Conservation (phyloP, 176 grass and related monocot genomes). For the Echinochloa phyllopogon region DNA sequence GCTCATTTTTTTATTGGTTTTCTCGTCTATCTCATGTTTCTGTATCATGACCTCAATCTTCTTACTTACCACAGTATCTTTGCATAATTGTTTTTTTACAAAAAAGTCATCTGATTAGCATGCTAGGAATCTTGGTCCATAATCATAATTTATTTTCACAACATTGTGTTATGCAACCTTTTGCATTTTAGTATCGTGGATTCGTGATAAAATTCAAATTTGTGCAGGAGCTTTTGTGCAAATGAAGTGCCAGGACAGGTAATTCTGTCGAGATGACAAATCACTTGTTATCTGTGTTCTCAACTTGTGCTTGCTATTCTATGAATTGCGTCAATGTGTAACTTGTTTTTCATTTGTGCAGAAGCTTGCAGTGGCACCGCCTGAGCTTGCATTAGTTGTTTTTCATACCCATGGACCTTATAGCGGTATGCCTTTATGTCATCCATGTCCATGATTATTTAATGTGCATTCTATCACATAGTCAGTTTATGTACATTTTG, state of each 20-base stretch:
- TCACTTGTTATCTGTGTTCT: constrained; percentile 27
- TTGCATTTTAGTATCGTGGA: constrained; percentile 31
- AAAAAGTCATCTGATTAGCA: constrained; percentile 6
- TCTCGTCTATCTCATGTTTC: not conserved
- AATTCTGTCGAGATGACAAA: constrained; percentile 15
- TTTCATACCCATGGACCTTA: constrained; percentile 83
- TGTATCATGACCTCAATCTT: constrained; percentile 1
- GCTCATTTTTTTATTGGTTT: too few species aligned
- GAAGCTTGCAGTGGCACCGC: constrained; percentile 57
- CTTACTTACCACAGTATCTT: not conserved
- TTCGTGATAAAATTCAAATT: constrained; percentile 34
- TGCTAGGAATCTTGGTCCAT: not conserved
- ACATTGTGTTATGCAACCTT: constrained; percentile 9
- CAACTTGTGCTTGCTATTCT: constrained; percentile 18
- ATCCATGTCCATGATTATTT: constrained; percentile 16
- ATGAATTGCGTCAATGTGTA: constrained; percentile 15
- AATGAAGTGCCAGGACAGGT: constrained; percentile 74
- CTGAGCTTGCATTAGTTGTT: constrained; percentile 83
- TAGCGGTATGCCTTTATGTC: constrained; percentile 55
- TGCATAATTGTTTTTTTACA: not conserved
- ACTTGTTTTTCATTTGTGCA: constrained; percentile 44
- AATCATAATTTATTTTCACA: constrained; percentile 20
- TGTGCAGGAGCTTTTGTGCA: constrained; percentile 77
- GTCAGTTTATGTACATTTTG: constrained; percentile 33
- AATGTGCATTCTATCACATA: constrained; percentile 11